These are phyloP conservation scores for Botrytis paeoniae DNA, from an alignment of 2,329 filamentous ascomycete species.

Conservation along the genomic window DNA sequence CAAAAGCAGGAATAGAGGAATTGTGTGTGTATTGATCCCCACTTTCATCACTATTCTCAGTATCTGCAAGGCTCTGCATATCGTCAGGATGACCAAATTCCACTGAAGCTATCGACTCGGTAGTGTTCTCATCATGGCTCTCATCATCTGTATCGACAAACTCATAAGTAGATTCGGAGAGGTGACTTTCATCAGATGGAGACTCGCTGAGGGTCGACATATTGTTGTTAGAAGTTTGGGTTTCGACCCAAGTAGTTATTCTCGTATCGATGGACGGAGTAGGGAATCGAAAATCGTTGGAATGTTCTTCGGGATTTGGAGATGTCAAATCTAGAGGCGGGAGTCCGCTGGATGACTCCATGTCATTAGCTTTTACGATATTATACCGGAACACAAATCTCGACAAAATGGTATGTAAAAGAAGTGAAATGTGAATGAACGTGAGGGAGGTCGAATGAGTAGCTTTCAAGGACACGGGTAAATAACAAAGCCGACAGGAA, in stretches of 20 bases:
- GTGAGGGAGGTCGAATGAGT: not conserved
- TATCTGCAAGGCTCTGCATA: slow-evolving; percentile 39
- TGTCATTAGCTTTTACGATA: slow-evolving; percentile 36
- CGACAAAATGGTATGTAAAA: not conserved
- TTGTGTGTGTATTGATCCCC: slow-evolving; percentile 31
- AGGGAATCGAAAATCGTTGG: slow-evolving; percentile 31
- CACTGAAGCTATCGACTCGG: slow-evolving; percentile 39
- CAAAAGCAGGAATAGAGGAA: slow-evolving; percentile 27
- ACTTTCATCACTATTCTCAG: slow-evolving; percentile 38
- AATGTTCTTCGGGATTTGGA: slow-evolving; percentile 21
- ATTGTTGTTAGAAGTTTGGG: slow-evolving; percentile 27
- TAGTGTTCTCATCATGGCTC: slow-evolving; percentile 37
- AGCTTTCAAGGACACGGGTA: slow-evolving; percentile 5
- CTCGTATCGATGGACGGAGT: slow-evolving; percentile 31
- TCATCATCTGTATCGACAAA: slow-evolving; percentile 39
- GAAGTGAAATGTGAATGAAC: slow-evolving; percentile 1
- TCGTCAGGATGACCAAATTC: slow-evolving; percentile 38
- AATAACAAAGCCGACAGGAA: not conserved
- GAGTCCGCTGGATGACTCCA: slow-evolving; percentile 32
- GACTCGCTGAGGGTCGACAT: slow-evolving; percentile 35
- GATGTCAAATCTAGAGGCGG: slow-evolving; percentile 23
- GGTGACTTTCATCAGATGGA: slow-evolving; percentile 33
- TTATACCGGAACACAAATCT: slow-evolving; percentile 2
- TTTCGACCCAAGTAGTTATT: slow-evolving; percentile 35
- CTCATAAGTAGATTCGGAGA: slow-evolving; percentile 38